Evolutionary conservation across 192 early-diverging fungal genomes (phyloP).

Genomic region (Entomortierella lignicola): DNA sequence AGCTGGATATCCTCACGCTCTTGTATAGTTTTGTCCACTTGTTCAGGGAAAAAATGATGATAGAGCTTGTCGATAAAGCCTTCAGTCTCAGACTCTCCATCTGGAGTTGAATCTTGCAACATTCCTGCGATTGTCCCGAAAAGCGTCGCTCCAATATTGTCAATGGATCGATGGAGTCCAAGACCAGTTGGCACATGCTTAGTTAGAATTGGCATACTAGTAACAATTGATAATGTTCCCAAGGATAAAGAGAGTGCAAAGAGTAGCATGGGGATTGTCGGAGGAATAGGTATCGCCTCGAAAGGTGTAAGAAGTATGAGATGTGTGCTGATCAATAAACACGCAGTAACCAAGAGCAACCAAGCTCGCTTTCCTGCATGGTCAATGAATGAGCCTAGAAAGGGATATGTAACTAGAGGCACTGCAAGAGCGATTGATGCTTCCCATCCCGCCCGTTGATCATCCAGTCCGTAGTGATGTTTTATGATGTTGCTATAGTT

Average conservation of each 20-base stretch:
- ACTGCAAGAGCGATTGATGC: conserved; percentile 76
- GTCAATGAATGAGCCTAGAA: conserved; percentile 78
- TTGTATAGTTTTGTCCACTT: conserved; percentile 21
- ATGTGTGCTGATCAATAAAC: conserved; percentile 36
- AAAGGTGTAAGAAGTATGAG: conserved; percentile 27
- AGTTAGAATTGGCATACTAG: conserved; percentile 55
- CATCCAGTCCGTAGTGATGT: conserved; percentile 71
- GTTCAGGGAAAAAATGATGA: conserved; percentile 40
- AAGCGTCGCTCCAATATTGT: conserved; percentile 60
- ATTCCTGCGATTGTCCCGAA: conserved; percentile 54
- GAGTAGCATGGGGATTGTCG: conserved; percentile 54
- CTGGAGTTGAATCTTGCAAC: conserved; percentile 38
- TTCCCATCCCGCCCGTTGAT: conserved; percentile 70
- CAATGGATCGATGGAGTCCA: conserved; percentile 53
- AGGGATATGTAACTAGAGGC: conserved; percentile 76
- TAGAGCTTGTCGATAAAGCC: conserved; percentile 44
- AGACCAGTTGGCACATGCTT: conserved; percentile 59
- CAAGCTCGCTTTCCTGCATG: conserved; percentile 69
- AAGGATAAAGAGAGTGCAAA: conserved; percentile 52
- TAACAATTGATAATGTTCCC: conserved; percentile 55
- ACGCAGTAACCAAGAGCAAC: conserved; percentile 46
- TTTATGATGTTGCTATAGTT: conserved; percentile 77
- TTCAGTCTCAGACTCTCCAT: conserved; percentile 23
- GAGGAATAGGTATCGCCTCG: conserved; percentile 32
- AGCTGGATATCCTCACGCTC: conserved; percentile 37